Percentiles rank a stretch among this genome's conserved stretches.
These are phyloP conservation scores for Cladosporium sp. DNA, from an alignment of 2,329 filamentous ascomycete genomes.

Conservation along the genomic window DNA sequence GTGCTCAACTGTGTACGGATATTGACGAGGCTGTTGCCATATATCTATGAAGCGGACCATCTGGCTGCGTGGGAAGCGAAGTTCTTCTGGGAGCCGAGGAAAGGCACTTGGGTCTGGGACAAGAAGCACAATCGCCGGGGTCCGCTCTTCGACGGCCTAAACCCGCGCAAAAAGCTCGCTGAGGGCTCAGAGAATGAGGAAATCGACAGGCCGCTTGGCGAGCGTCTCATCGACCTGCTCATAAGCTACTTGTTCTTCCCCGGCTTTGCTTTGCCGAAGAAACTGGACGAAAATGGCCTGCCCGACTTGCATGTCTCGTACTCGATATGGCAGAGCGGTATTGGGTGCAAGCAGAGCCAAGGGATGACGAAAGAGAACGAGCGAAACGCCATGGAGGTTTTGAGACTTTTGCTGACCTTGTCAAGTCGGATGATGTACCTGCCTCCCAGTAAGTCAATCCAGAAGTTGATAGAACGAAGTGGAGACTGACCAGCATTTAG, in stretches of 20 bases:
- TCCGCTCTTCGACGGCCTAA: slow-evolving; percentile 30
- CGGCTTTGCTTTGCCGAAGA: slow-evolving; percentile 70
- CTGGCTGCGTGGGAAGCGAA: slow-evolving; percentile 79
- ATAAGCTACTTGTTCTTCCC: slow-evolving; percentile 87
- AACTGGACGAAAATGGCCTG: slow-evolving; percentile 20
- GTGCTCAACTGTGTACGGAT: slow-evolving; percentile 94
- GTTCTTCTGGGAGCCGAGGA: slow-evolving; percentile 70
- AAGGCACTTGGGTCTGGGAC: slow-evolving; percentile 24
- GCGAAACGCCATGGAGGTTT: slow-evolving; percentile 83
- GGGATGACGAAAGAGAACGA: slow-evolving; percentile 88
- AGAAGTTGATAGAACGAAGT: not conserved
- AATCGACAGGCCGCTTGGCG: slow-evolving; percentile 77
- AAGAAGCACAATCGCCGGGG: slow-evolving; percentile 19
- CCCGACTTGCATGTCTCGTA: slow-evolving; percentile 61
- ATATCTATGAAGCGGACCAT: slow-evolving; percentile 81
- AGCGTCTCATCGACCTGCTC: slow-evolving; percentile 86
- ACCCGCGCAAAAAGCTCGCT: slow-evolving; percentile 48
- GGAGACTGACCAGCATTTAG: slow-evolving; percentile 28
- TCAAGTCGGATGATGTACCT: slow-evolving; percentile 92
- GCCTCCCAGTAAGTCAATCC: slow-evolving; percentile 54
- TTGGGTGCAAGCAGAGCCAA: slow-evolving; percentile 86
- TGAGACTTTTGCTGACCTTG: slow-evolving; percentile 78
- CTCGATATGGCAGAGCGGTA: slow-evolving; percentile 96
- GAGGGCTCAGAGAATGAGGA: slow-evolving; percentile 52
- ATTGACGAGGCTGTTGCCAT: slow-evolving; percentile 82